Percentiles rank a stretch among this genome's conserved stretches.
Evolutionary conservation across 2,329 filamentous ascomycete genomes (phyloP).

Genomic region (Alternaria arbusti): DNA sequence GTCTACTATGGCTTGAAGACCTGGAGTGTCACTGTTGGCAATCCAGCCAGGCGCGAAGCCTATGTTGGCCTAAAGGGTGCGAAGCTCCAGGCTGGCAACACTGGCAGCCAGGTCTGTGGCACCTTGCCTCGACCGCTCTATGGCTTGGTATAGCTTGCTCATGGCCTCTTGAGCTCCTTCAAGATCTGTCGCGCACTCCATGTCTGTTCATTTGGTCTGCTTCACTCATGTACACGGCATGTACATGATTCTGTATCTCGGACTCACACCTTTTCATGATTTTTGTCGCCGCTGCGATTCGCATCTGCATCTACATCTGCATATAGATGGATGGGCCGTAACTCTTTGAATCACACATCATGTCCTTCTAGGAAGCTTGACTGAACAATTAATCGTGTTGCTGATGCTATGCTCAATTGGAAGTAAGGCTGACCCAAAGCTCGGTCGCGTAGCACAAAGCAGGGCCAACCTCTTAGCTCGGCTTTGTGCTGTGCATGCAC

Average conservation of each 20-base stretch:
- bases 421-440: not conserved
- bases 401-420: not conserved
- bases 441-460: not conserved
- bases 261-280: not conserved
- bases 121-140: constrained; percentile 46
- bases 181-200: not conserved
- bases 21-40: constrained; percentile 75
- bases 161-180: not conserved
- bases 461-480: not conserved
- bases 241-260: not conserved
- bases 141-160: constrained; percentile 37
- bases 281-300: not conserved
- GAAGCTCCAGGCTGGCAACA: constrained; percentile 34
- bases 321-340: not conserved
- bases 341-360: not conserved
- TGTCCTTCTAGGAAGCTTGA: not conserved
- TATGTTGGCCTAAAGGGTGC: constrained; percentile 76
- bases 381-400: not conserved
- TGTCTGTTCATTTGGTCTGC: not conserved
- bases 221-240: not conserved
- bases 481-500: not conserved
- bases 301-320: not conserved
- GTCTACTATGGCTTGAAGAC: constrained; percentile 90
- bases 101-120: constrained; percentile 14
- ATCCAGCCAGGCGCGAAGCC: constrained; percentile 76